Conservation (phyloP, 805 yeast genomes). For the Komagataella phaffii region DNA sequence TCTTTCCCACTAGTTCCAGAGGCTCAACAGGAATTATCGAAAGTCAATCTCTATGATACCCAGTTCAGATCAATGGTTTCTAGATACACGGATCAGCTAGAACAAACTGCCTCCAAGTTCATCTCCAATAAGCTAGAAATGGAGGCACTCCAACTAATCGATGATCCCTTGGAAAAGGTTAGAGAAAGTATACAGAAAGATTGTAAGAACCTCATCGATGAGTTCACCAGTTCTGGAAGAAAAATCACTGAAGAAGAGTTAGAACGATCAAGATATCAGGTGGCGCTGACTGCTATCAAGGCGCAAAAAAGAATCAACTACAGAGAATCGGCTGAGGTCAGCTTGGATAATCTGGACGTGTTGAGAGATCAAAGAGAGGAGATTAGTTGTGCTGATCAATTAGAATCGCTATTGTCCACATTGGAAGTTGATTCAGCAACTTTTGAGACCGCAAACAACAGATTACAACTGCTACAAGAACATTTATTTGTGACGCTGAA, state of each 20-base stretch:
- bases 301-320: neutral
- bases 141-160: neutral
- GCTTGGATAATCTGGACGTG: neutral
- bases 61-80: neutral
- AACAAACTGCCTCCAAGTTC: neutral
- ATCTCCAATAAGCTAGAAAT: neutral
- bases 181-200: neutral
- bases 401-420: neutral
- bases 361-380: neutral
- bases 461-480: slow-evolving; percentile 17
- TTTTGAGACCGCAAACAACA: neutral
- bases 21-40: neutral
- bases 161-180: neutral
- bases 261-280: neutral
- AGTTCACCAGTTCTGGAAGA: neutral
- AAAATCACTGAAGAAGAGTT: neutral
- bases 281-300: neutral
- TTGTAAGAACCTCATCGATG: neutral
- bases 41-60: neutral
- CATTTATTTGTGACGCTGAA: slow-evolving; percentile 35
- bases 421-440: neutral
- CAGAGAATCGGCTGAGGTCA: neutral
- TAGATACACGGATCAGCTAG: neutral
- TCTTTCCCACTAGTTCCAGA: neutral
- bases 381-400: neutral